These are phyloP conservation scores for Acanthamoeba royreba DNA, from an alignment of 208 protist genomes.

Conservation along the genomic window DNA sequence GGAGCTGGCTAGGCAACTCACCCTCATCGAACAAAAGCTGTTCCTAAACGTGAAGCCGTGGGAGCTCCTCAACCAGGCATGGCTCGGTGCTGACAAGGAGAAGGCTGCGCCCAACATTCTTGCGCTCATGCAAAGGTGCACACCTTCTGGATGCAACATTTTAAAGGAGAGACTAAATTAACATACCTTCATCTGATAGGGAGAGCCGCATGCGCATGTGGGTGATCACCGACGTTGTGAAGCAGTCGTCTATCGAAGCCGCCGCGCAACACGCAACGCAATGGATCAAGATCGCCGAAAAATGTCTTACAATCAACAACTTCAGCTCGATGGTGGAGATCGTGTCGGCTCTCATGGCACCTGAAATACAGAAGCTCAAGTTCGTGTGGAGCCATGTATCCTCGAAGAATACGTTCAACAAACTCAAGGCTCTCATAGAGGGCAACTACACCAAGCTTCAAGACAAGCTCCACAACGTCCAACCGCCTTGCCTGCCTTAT, in stretches of 20 bases:
- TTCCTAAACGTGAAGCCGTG: not conserved
- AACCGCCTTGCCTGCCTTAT: not conserved
- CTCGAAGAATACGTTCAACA: conserved; percentile 37
- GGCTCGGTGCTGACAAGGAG: too few species aligned
- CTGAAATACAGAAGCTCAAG: conserved; percentile 35
- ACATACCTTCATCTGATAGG: too few species aligned
- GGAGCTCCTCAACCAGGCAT: not conserved
- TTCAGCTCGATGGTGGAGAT: conserved; percentile 37
- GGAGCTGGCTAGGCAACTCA: conserved; percentile 23
- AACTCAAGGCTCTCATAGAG: not conserved
- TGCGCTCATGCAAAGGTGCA: too few species aligned
- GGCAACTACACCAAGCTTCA: not conserved
- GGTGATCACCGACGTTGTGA: not conserved
- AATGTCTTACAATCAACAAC: conserved; percentile 32
- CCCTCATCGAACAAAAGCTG: not conserved
- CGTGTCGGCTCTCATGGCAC: not conserved
- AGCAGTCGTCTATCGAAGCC: not conserved
- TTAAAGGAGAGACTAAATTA: too few species aligned
- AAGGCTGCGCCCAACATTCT: too few species aligned
- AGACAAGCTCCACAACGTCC: conserved; percentile 22
- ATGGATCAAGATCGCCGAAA: conserved; percentile 36
- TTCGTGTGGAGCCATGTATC: not conserved
- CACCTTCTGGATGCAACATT: too few species aligned
- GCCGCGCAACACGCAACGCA: not conserved
- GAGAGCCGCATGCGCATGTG: not conserved